These are phyloP conservation scores for Theobroma cacao DNA, from an alignment of 345 rosid genomes.

Conservation along the genomic window DNA sequence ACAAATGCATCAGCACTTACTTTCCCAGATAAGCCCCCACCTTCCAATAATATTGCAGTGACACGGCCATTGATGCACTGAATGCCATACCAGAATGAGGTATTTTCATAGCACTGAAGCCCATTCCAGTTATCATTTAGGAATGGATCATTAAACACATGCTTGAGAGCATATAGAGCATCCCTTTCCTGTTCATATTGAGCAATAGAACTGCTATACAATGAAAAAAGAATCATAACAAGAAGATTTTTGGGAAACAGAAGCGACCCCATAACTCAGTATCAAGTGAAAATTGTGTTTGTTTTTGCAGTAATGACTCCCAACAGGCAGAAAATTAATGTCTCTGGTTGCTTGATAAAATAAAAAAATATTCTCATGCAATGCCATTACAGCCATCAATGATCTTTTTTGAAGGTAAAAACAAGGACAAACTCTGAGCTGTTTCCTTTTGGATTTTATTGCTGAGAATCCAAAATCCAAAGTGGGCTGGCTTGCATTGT, in stretches of 20 bases:
- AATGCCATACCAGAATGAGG: constrained; percentile 42
- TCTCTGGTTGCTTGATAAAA: constrained; percentile 8
- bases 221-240: not conserved
- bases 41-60: constrained; percentile 29
- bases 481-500: not conserved
- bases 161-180: constrained; percentile 39
- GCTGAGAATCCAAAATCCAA: constrained; percentile 29
- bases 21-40: constrained; percentile 30
- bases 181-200: constrained; percentile 24
- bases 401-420: constrained; percentile 30
- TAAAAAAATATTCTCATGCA: constrained; percentile 16
- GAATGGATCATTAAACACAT: constrained; percentile 32
- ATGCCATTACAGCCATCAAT: constrained; percentile 24
- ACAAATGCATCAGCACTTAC: constrained; percentile 21
- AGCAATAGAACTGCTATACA: not conserved
- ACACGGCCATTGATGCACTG: constrained; percentile 32
- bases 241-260: constrained; percentile 4
- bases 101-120: constrained; percentile 26
- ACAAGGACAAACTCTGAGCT: constrained; percentile 12
- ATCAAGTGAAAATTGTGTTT: not conserved
- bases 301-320: not conserved
- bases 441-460: constrained; percentile 1
- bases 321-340: not conserved
- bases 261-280: constrained; percentile 18
- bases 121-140: constrained; percentile 47